Evolutionary conservation across 1,139 yeast species (phyloP), one percentile per base, ranked within the genome.

Genomic region (Geotrichum histeridarum): DNA sequence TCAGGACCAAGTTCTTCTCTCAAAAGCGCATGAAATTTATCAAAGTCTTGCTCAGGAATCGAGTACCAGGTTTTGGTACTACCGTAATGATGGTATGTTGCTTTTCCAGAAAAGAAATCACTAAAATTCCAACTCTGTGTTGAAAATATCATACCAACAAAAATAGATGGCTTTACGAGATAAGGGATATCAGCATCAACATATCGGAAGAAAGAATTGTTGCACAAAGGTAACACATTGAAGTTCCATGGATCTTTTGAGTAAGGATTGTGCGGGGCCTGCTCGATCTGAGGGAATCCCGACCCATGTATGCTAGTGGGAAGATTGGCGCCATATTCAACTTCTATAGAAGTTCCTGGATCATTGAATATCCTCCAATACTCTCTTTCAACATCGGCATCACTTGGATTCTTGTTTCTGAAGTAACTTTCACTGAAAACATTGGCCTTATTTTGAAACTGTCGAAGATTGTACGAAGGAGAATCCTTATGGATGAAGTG

Each of bases 11-110:
- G 30, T 37, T 36, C 31, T 15, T 27, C 35, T 12, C 31, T 15
- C 7, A 52, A n/a, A 8, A 63, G 44, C n/a, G 47, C 31, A 27
- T 54, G 61, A 63, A 82, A 85, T 60, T 78, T 79, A 5, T 73
- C 79, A 57, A 80, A 78, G 54, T 83, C 83, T 60, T 73, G 74
- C 14, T 86, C 89, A 0, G 93, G 83, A n/a, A 89, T 77, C 49
- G 86, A 79, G 61, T 84, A 86, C 94, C 95, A 86, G 17, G 83
- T 71, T 63, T 81, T 82, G 8, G 78, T 70, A 2, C 82, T 83
- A 2, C 95, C 95, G 55, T 78, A 70, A 61, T 84, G 86, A 54
- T 81, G 85, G 61, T 79, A 86, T 63, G 82, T 83, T 31, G 80
- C 73, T 11, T 76, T 68, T 57, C 84, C 84, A 0, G 89, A 70